Base-by-base conservation (phyloP, 176 grass and related monocot genomes). In the Phoenix roebelenii region DNA sequence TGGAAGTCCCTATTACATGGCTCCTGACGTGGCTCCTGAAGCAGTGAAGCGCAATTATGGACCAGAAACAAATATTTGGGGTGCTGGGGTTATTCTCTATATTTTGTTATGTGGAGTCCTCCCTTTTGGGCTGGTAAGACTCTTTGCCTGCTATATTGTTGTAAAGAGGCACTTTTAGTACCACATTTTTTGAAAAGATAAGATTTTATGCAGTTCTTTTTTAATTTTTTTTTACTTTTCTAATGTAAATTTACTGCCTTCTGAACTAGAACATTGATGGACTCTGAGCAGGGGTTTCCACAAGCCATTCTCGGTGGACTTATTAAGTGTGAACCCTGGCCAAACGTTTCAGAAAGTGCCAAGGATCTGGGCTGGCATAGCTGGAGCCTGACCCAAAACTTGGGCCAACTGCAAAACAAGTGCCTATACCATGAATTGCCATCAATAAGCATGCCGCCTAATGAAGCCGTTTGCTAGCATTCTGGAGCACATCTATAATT, bases 1-100 rank as follows among this genome's bases (percentile, higher is more conserved):
- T 23, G 93, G 88, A 77, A 98, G 88, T 67, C 93, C 93, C 18
- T 92, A 92, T 66, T 92, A 98, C 67, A 92, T 98, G 93, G 88
- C 93, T 51, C 87, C 93, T 1, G 87, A 98, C 67, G 89, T 98
- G 93, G 88, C 93, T 51, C 87, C 93, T 1, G 87, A 98, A 77
- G 93, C 92, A 68, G 63, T 98, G 62, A 98, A 92, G 76, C 72
- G 84, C 62, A 98, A 89, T 63, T 98, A 98, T 66, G 88, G 88
- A 66, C 93, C 79, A 20, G 88, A 98, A 85, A 92, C 92, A 57
- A 88, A 92, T 65, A 92, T 98, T 50, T 98, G 87, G 93, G 91
- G 87, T 15, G 84, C 84, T 7, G 87, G 93, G 65, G 87, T 92
- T 73, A 98, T 98, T 67, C 69, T 98, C 3, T 98, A 98, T 66